Evolutionary conservation across 345 rosid genomes (phyloP).

Genomic region (Camelina laxa): DNA sequence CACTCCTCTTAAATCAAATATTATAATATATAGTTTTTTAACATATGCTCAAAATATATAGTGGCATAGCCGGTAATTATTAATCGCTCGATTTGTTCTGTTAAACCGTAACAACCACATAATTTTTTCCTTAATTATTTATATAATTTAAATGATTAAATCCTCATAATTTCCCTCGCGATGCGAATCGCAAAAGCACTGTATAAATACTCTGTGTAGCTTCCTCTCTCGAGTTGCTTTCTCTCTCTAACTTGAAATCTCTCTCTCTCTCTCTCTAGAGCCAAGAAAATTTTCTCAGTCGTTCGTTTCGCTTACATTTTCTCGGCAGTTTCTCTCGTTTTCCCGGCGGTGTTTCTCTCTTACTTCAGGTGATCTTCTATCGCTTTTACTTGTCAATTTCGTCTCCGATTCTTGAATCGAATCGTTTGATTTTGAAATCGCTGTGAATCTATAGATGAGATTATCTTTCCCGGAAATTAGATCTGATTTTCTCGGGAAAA

Average conservation of each 20-base stretch:
- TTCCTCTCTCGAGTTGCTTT: slow-evolving; percentile 13
- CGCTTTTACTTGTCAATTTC: slow-evolving; percentile 4
- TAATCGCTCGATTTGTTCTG: neutral
- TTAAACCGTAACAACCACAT: slow-evolving; percentile 33
- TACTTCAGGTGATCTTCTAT: slow-evolving; percentile 24
- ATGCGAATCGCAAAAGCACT: neutral
- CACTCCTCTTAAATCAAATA: neutral
- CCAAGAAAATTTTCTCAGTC: slow-evolving; percentile 6
- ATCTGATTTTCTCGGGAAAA: slow-evolving; percentile 21
- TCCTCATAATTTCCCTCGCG: slow-evolving; percentile 36
- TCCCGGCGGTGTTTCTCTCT: slow-evolving; percentile 22
- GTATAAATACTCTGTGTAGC: slow-evolving; percentile 37
- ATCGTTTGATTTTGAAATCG: neutral
- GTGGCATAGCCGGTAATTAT: slow-evolving; percentile 32
- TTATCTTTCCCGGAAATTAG: slow-evolving; percentile 10
- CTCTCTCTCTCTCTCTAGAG: slow-evolving; percentile 23
- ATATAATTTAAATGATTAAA: slow-evolving; percentile 2
- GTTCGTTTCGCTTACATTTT: slow-evolving; percentile 4
- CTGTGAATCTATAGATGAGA: neutral
- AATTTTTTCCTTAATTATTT: neutral
- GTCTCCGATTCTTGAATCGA: slow-evolving; percentile 17
- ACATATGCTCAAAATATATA: neutral
- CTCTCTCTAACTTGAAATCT: slow-evolving; percentile 22
- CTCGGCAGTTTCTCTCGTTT: slow-evolving; percentile 24
- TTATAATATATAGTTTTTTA: neutral